Conservation (phyloP, 2,329 filamentous ascomycete species). For the Cryphonectria radicalis region DNA sequence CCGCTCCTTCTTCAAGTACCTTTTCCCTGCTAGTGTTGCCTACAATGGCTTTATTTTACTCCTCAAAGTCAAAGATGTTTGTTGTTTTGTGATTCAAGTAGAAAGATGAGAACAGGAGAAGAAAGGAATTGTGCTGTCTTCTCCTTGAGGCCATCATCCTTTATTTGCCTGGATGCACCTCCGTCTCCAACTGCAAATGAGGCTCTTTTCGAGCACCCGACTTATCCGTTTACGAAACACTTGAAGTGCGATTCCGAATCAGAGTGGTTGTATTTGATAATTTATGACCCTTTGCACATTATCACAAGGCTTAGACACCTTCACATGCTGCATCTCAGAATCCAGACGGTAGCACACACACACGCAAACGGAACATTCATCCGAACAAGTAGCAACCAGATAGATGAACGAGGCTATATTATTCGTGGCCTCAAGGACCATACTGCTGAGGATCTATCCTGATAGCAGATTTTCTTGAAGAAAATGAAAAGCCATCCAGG, state of each 20-base stretch:
- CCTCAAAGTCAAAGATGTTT: not conserved
- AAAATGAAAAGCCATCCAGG: slow-evolving; percentile 12
- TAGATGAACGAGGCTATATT: slow-evolving; percentile 3
- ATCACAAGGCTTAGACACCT: not conserved
- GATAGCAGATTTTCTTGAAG: not conserved
- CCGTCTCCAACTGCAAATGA: not conserved
- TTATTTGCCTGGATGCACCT: not conserved
- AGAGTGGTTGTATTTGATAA: not conserved
- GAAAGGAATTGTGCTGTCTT: not conserved
- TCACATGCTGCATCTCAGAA: not conserved
- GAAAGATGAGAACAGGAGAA: not conserved
- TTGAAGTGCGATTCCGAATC: not conserved
- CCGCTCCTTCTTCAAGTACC: not conserved
- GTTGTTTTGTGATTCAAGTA: not conserved
- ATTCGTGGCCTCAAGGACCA: not conserved
- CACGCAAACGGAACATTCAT: not conserved
- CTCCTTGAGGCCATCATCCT: not conserved
- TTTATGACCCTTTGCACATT: not conserved
- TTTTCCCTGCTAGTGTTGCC: not conserved
- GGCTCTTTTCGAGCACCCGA: not conserved
- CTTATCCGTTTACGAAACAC: not conserved
- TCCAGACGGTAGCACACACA: not conserved
- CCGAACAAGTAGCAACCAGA: not conserved
- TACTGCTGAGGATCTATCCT: not conserved
- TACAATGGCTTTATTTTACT: not conserved